These are phyloP conservation scores for Pestalotiopsis sp. DNA, from an alignment of 2,329 filamentous ascomycete species.

Conservation along the genomic window DNA sequence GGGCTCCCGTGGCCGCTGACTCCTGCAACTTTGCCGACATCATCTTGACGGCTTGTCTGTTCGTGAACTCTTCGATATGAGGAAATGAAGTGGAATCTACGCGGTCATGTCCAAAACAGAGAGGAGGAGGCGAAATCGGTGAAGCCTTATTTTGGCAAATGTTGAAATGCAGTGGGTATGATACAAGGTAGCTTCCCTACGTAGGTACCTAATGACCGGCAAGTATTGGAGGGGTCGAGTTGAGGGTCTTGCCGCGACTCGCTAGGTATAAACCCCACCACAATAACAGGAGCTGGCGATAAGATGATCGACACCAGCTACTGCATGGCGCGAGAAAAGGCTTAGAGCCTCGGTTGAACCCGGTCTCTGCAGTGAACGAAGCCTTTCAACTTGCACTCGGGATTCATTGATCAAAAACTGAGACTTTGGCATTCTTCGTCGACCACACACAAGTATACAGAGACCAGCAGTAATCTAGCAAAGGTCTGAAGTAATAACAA, in stretches of 20 bases:
- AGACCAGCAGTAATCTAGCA: too few species aligned
- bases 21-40: slow-evolving; percentile 34
- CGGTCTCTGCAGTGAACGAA: not conserved
- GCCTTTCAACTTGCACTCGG: not conserved
- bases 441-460: too few species aligned
- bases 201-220: not conserved
- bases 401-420: too few species aligned
- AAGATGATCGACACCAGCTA: not conserved
- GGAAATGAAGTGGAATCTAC: not conserved
- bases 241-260: not conserved
- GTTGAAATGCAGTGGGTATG: not conserved
- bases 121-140: not conserved
- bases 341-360: not conserved
- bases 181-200: not conserved
- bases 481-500: too few species aligned
- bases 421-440: too few species aligned
- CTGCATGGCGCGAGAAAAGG: not conserved
- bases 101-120: not conserved
- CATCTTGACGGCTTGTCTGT: slow-evolving; percentile 21
- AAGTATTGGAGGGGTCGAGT: not conserved
- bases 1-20: slow-evolving; percentile 11
- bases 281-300: not conserved
- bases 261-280: not conserved
- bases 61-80: not conserved
- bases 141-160: not conserved